Conservation (phyloP, 2,329 filamentous ascomycete genomes). For the Curvularia spicifera region DNA sequence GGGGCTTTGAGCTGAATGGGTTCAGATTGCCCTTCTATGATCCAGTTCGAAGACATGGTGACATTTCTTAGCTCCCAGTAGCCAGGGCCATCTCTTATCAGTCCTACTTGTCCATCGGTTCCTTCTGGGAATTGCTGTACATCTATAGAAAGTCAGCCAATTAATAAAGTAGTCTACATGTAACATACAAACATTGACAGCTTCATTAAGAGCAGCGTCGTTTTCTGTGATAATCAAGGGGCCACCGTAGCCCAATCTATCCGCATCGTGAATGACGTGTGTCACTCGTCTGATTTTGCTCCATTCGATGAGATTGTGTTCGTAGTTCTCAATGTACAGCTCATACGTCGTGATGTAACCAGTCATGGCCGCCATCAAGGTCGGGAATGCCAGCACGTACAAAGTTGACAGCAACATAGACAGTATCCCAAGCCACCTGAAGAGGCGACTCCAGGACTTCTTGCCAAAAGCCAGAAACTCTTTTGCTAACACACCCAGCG, state of each 20-base stretch:
- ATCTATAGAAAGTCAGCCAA: neutral
- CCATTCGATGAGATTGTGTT: slow-evolving; percentile 36
- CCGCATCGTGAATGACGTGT: slow-evolving; percentile 27
- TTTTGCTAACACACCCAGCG: slow-evolving; percentile 41
- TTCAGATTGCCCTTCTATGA: neutral
- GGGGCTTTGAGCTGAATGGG: neutral
- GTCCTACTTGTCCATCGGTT: no score
- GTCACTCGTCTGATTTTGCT: slow-evolving; percentile 22
- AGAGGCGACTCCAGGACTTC: slow-evolving; percentile 32
- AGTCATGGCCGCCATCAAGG: slow-evolving; percentile 49
- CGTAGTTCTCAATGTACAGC: slow-evolving; percentile 37
- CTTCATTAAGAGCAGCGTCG: slow-evolving; percentile 11
- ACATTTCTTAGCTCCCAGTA: neutral
- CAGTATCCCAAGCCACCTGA: slow-evolving; percentile 43
- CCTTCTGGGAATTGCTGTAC: neutral
- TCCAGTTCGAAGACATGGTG: neutral
- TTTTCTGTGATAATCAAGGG: slow-evolving; percentile 26
- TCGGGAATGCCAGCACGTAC: slow-evolving; percentile 48
- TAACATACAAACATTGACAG: slow-evolving; percentile 27
- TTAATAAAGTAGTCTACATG: neutral
- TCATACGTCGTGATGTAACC: slow-evolving; percentile 47
- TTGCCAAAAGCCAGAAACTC: slow-evolving; percentile 37
- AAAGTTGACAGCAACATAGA: slow-evolving; percentile 41
- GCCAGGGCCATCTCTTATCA: neutral
- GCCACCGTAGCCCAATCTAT: slow-evolving; percentile 26